Percentiles rank a stretch among this genome's conserved stretches.
These are phyloP conservation scores for Chlamydomonas schloesseri DNA, from an alignment of 139 green algal genomes.

Conservation along the genomic window DNA sequence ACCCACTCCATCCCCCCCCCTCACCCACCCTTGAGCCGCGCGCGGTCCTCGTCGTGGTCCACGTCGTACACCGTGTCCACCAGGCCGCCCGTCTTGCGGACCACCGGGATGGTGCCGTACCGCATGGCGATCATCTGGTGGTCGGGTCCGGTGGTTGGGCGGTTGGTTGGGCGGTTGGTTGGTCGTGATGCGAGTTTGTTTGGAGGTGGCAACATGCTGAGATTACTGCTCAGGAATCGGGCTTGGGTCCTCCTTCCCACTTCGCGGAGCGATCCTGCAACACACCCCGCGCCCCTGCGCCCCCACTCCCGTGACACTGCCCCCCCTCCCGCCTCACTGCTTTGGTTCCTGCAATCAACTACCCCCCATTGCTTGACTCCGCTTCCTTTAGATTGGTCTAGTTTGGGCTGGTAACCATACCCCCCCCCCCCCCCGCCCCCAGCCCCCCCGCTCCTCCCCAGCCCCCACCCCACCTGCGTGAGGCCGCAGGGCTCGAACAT, in stretches of 20 bases:
- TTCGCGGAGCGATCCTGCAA: no score
- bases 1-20: background rate
- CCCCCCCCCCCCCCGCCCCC: background rate
- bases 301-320: no score
- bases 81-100: conserved; percentile 92
- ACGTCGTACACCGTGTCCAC: conserved; percentile 92
- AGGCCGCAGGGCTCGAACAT: conserved; percentile 96
- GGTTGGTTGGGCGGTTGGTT: background rate
- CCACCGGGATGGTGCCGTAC: conserved; percentile 87
- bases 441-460: no score
- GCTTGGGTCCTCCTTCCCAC: no score
- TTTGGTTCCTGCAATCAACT: no score
- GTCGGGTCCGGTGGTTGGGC: background rate
- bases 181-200: background rate
- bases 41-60: conserved; percentile 83
- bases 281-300: no score
- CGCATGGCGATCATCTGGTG: conserved; percentile 63
- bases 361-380: no score
- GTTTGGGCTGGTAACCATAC: no score
- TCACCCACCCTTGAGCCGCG: conserved; percentile 44
- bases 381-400: no score
- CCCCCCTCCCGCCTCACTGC: no score
- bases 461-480: conserved; percentile 80
- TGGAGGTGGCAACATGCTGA: no score
- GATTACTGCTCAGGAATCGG: no score